Base-by-base conservation (phyloP, 495 filamentous ascomycete genomes). In the Penicillium alfredii region DNA sequence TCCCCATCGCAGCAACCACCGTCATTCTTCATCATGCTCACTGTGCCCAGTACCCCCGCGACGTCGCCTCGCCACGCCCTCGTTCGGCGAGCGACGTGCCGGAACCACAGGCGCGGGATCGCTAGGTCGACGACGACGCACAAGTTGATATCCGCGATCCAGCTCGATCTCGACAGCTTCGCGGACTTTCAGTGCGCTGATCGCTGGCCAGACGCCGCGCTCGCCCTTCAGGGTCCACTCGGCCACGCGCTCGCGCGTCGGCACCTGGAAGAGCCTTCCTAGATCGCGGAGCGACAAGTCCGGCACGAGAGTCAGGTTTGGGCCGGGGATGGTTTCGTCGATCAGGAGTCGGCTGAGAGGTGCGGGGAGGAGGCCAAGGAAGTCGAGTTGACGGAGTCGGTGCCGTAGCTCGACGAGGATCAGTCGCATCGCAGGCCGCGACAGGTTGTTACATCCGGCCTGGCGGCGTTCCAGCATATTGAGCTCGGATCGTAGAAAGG, bases 141-240 rank as follows among this genome's bases (percentile, higher is more conserved):
- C 84, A 38, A 79, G 62, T 59, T 93, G 86, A 63, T 93, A 94
- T 0, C 82, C 78, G 30, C 80, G 62, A 54, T 95, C 89, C 12
- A 96, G 63, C 53, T 92, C 86, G 30, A 86, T 80, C 57, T 97
- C 90, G 9, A 96, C 71, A 12, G 80, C 83, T 51, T 86, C 88
- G n/a, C 90, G 67, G 5, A 94, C 78, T 49, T 79, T 82, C 35
- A 97, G 63, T 9, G 88, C 86, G 17, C 77, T 77, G 28, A 94
- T 75, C n/a, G 87, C 86, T 3, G 90, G 90, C 90, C 90, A 97
- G 0, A 94, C 86, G 35, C 84, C 86, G 24, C 82, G 60, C 63
- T 96, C 89, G 6, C 90, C 90, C 26, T 82, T 71, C 12, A 80
- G 55, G 39, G 90, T 87, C 90, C 90, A 96, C 42, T 89, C 82